Base-by-base conservation (phyloP, 495 filamentous ascomycete genomes). In the Hypoxylon fragiforme region DNA sequence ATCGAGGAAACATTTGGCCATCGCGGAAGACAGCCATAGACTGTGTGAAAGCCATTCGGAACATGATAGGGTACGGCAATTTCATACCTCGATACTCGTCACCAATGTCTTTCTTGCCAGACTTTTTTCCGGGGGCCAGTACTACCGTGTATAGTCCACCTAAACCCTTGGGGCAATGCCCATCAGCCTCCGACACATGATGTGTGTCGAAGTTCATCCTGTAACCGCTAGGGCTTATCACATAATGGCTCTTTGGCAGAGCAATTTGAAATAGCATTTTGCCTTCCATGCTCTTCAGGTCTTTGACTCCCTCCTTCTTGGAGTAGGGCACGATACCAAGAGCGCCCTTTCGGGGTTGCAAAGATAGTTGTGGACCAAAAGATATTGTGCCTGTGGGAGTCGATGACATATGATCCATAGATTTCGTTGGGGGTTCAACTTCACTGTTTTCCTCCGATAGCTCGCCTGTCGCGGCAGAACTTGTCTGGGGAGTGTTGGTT, bases 61-160 rank as follows among this genome's bases (percentile, higher is more conserved):
- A n/a, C 4, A 54, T 2, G 2, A 40, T 43, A 11, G 7, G 31
- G 3, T 22, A 11, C 34, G 20, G 12, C 4, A 11, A 11, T 16
- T 22, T 21, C 14, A 13, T 50, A 40, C 21, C n/a, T 12, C 31
- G 8, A 16, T 24, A 11, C 7, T 8, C 2, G 9, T 28, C 3
- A n/a, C n/a, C n/a, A n/a, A n/a, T 34, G 3, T 3, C 26, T 30
- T 30, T 34, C 13, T 7, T n/a, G 5, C 11, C 11, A n/a, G 22
- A 3, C 3, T 3, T 19, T 11, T 31, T 3, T 1, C 30, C 30
- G n/a, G 38, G 16, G 4, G 35, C n/a, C n/a, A n/a, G 43, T 12
- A 56, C n/a, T 2, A 49, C 3, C 3, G 15, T 30, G 15, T 48
- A 55, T 8, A 35, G 43, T 20, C 51, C 51, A 19, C 51, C 51